These are phyloP conservation scores for Oleoguttula mirabilis DNA, from an alignment of 495 filamentous ascomycete species.

Conservation along the genomic window DNA sequence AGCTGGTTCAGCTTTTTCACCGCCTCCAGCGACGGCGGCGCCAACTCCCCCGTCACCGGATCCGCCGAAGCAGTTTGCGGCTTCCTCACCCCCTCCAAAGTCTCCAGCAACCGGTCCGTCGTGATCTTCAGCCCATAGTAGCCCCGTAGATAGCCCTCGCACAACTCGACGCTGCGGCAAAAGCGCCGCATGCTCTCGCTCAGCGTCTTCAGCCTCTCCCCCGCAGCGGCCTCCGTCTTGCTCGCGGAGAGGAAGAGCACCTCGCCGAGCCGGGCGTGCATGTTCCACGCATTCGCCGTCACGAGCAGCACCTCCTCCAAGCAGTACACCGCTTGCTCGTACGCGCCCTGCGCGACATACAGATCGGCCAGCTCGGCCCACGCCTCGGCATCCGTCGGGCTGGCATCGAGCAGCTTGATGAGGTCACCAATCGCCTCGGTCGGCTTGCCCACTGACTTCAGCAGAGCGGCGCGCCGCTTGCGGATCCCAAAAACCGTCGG, in stretches of 20 bases:
- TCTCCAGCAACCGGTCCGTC: constrained; percentile 21
- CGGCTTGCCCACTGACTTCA: constrained; percentile 55
- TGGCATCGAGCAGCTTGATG: constrained; percentile 61
- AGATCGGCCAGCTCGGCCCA: constrained; percentile 88
- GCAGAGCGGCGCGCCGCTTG: constrained; percentile 73
- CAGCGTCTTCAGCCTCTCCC: constrained; percentile 39
- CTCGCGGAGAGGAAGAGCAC: constrained; percentile 55
- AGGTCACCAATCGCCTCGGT: constrained; percentile 64
- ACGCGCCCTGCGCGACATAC: constrained; percentile 65
- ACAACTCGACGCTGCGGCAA: constrained; percentile 82
- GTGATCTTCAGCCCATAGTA: constrained; percentile 75
- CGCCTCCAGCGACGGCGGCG: constrained; percentile 34
- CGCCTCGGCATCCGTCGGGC: constrained; percentile 82
- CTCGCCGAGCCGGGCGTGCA: constrained; percentile 83
- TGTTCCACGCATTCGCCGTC: constrained; percentile 92
- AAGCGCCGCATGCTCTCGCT: constrained; percentile 68
- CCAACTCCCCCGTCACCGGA: constrained; percentile 24
- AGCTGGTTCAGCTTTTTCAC: constrained; percentile 57
- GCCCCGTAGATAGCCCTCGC: constrained; percentile 80
- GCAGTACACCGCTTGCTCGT: constrained; percentile 72
- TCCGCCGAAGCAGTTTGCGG: constrained; percentile 24
- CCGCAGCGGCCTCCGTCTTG: constrained; percentile 33
- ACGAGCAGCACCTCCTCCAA: constrained; percentile 82
- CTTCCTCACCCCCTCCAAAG: constrained; percentile 15
- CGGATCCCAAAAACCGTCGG: constrained; percentile 73